These are phyloP conservation scores for Jimgerdemannia lactiflua DNA, from an alignment of 192 early-diverging fungal species.

Conservation along the genomic window DNA sequence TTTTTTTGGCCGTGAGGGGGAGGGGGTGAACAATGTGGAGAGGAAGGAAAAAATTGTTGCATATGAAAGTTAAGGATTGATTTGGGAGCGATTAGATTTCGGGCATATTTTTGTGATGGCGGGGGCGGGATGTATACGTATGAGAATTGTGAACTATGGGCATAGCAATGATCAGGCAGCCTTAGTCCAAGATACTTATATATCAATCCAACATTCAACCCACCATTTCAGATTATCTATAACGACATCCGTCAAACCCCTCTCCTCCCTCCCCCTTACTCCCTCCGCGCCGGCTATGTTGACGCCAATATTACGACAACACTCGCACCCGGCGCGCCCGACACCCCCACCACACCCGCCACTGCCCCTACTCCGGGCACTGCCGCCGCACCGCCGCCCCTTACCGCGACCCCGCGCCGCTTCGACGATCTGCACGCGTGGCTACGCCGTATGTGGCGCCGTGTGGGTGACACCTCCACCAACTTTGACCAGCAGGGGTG, in stretches of 20 bases:
- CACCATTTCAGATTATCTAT: constrained; percentile 20
- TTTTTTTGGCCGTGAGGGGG: too few relatives aligned
- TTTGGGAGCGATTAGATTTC: too few relatives aligned
- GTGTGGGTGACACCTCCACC: background rate
- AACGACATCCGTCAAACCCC: constrained; percentile 26
- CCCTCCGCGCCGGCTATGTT: constrained; percentile 12
- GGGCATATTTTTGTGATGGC: too few relatives aligned
- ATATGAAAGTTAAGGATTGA: too few relatives aligned
- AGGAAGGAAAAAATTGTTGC: background rate
- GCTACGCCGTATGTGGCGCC: background rate
- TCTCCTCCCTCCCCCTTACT: constrained; percentile 25
- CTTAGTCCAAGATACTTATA: background rate
- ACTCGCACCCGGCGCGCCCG: background rate
- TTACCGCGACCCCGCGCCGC: background rate
- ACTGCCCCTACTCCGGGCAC: background rate
- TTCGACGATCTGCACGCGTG: background rate
- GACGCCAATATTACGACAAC: background rate
- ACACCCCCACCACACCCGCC: background rate
- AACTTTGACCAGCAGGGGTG: background rate
- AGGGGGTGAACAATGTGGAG: background rate
- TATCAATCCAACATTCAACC: background rate
- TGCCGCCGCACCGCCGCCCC: too few relatives aligned
- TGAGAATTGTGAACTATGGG: too few relatives aligned
- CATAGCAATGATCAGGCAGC: too few relatives aligned
- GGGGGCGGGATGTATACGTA: too few relatives aligned